A percentile compares a stretch with the other conserved stretches of the same genome.
These are phyloP conservation scores for Suhomyces atakaporum DNA, from an alignment of 1,139 yeast species.

Conservation along the genomic window DNA sequence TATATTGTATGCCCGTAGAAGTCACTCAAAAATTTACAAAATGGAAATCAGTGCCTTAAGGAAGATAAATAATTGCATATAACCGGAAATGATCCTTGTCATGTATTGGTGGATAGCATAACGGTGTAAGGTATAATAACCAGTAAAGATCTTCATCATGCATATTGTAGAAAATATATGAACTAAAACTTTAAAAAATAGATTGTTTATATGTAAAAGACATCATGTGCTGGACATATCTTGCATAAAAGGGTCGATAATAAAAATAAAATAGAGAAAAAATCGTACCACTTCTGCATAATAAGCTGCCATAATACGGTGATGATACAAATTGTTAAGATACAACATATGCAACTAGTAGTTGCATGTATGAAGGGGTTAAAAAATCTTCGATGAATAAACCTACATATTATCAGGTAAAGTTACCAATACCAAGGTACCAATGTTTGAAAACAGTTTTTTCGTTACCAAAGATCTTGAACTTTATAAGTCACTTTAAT, in stretches of 20 bases:
- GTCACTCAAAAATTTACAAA: slow-evolving; percentile 49
- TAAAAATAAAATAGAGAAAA: slow-evolving; percentile 1
- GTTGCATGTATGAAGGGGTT: not conserved
- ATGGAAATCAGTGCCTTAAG: too few species aligned
- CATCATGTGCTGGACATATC: slow-evolving; percentile 2
- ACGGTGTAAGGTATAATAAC: not conserved
- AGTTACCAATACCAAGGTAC: too few species aligned
- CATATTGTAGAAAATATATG: not conserved
- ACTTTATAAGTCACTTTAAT: too few species aligned
- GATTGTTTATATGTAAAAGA: too few species aligned
- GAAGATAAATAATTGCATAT: too few species aligned
- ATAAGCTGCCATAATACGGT: not conserved
- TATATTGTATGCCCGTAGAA: slow-evolving; percentile 74
- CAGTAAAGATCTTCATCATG: not conserved
- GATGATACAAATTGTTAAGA: not conserved
- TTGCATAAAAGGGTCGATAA: slow-evolving; percentile 1
- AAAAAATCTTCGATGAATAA: too few species aligned
- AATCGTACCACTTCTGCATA: slow-evolving; percentile 8
- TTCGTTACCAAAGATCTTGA: too few species aligned
- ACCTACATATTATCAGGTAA: too few species aligned
- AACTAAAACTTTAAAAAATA: not conserved
- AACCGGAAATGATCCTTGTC: too few species aligned
- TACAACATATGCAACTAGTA: not conserved
- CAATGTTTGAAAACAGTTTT: too few species aligned
- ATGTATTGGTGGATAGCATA: not conserved